Evolutionary conservation across 2,329 filamentous ascomycete genomes (phyloP).

Genomic region (Penicillium sp.): DNA sequence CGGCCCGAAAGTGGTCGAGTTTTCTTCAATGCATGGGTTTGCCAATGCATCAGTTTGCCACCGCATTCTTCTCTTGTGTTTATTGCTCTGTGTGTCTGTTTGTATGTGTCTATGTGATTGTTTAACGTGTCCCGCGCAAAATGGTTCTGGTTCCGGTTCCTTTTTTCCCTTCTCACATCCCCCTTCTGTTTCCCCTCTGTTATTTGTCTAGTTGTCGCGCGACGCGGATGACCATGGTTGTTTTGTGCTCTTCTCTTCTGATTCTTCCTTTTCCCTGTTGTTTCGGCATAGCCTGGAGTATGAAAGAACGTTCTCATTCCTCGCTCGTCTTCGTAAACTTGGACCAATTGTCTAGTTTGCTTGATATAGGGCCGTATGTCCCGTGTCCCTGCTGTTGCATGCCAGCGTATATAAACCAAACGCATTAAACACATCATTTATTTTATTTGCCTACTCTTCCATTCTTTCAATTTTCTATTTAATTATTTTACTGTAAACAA

Average conservation of each 20-base stretch:
- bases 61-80: constrained; percentile 5
- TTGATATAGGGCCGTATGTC: no score
- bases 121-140: constrained; percentile 11
- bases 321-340: constrained; percentile 18
- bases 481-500: no score
- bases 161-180: background rate
- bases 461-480: no score
- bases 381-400: background rate
- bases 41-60: background rate
- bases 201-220: constrained; percentile 11
- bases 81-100: constrained; percentile 9
- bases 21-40: background rate
- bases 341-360: background rate
- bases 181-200: background rate
- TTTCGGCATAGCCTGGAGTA: constrained; percentile 39
- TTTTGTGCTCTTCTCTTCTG: constrained; percentile 11
- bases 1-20: background rate
- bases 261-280: constrained; percentile 15
- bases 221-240: constrained; percentile 13
- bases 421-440: no score
- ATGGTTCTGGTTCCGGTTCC: no score
- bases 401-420: constrained; percentile 1
- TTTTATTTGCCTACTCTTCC: background rate
- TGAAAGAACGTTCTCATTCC: constrained; percentile 33
- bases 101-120: constrained; percentile 9